phyloP scores from a whole-genome alignment of 108 stramenopile species.

The Pelagomonas calceolata region DNA sequence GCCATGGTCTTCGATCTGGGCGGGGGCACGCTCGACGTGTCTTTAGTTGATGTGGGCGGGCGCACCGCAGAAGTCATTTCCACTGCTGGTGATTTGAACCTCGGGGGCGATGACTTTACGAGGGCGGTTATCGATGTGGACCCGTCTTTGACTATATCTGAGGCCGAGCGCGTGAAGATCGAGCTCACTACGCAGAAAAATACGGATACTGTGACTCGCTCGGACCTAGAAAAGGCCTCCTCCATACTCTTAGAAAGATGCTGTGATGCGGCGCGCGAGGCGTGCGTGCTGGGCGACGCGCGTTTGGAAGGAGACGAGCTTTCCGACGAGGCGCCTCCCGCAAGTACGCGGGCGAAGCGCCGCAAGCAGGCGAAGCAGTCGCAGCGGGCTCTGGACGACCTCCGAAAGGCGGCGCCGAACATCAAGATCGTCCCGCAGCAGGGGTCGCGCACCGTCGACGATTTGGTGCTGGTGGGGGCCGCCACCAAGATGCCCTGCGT shows the following conservation, averaged over 20 bases:
- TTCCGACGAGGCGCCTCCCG: no score
- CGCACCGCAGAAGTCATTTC: conserved; percentile 6
- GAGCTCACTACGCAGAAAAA: background rate
- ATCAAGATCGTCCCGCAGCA: no score
- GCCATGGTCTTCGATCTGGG: conserved; percentile 17
- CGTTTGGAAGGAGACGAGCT: background rate
- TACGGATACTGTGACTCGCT: background rate
- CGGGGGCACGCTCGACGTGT: conserved; percentile 15
- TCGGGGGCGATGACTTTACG: conserved; percentile 17
- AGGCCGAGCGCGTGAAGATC: background rate
- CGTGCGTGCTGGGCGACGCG: background rate
- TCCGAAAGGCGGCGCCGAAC: background rate
- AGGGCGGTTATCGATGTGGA: background rate
- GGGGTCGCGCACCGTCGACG: background rate
- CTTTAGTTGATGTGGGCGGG: conserved; percentile 1
- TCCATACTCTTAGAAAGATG: background rate
- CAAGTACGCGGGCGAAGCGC: no score
- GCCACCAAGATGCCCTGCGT: conserved; percentile 1
- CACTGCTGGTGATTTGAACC: conserved; percentile 12
- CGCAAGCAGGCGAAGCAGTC: background rate
- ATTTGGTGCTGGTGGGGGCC: conserved; percentile 10
- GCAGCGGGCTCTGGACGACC: background rate
- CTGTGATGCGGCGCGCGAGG: background rate
- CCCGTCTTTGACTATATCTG: no score
- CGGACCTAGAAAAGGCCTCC: background rate